Conservation (phyloP, 2,329 filamentous ascomycete species). For the Calonectria pteridis region DNA sequence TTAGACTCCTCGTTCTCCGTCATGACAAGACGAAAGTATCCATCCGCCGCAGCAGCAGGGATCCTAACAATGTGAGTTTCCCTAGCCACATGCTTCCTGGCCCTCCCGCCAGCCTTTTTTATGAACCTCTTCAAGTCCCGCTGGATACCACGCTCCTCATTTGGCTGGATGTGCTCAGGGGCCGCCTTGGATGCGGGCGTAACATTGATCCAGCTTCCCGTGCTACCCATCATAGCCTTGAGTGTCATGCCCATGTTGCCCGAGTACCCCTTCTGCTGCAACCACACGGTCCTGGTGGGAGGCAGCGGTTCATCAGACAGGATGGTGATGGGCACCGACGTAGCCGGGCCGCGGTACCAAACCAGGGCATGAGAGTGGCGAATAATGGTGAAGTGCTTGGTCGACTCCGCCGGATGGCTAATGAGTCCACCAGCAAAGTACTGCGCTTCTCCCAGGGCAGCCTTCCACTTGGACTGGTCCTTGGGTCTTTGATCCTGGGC, state of each 20-base stretch:
- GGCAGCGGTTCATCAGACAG: constrained; percentile 71
- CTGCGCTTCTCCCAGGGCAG: constrained; percentile 68
- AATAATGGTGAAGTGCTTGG: constrained; percentile 74
- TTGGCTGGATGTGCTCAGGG: constrained; percentile 62
- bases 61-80: constrained; percentile 76
- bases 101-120: constrained; percentile 64
- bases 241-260: constrained; percentile 77
- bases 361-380: constrained; percentile 74
- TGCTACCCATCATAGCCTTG: constrained; percentile 72
- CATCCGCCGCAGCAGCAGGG: constrained; percentile 72
- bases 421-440: constrained; percentile 76
- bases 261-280: constrained; percentile 76
- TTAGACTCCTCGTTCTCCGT: constrained; percentile 61
- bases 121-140: constrained; percentile 74
- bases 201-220: constrained; percentile 74
- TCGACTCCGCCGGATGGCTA: constrained; percentile 73
- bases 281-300: constrained; percentile 70
- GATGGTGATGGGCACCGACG: constrained; percentile 73
- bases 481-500: constrained; percentile 33
- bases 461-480: constrained; percentile 56
- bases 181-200: constrained; percentile 67
- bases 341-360: constrained; percentile 75
- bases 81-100: constrained; percentile 63
- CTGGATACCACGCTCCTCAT: constrained; percentile 76
- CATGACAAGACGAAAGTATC: constrained; percentile 77